Evolutionary conservation across 108 stramenopile species (phyloP).

Genomic region (Tribonema minus): DNA sequence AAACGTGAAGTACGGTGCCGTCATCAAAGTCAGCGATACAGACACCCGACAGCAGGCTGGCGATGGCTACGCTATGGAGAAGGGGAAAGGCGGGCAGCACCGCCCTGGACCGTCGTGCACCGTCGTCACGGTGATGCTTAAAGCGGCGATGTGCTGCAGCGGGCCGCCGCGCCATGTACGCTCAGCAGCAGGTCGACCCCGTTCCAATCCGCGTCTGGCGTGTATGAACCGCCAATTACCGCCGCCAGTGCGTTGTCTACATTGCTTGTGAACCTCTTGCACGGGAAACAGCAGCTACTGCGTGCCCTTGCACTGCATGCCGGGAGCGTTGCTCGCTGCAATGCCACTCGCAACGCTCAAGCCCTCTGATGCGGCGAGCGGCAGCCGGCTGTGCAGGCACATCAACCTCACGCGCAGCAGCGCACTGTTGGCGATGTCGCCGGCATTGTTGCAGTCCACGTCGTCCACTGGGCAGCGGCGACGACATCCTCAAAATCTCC

Average conservation of each 20-base stretch:
- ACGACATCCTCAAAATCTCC: not conserved
- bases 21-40: not conserved
- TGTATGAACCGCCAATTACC: slow-evolving; percentile 14
- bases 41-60: not conserved
- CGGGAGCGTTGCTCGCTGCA: not conserved
- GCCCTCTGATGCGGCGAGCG: not conserved
- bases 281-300: not conserved
- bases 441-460: too few species aligned
- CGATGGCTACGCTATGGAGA: too few species aligned
- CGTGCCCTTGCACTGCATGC: not conserved
- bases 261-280: slow-evolving; percentile 4
- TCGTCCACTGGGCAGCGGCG: not conserved
- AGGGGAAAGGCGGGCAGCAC: not conserved
- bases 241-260: slow-evolving; percentile 1
- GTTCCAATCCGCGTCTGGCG: not conserved
- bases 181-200: not conserved
- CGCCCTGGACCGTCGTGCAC: slow-evolving; percentile 25
- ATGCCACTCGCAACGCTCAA: not conserved
- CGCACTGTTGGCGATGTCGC: not conserved
- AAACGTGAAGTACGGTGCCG: not conserved
- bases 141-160: not conserved
- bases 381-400: not conserved
- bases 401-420: slow-evolving; percentile 17
- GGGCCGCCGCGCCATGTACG: not conserved
- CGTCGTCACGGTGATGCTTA: slow-evolving; percentile 4